Evolutionary conservation across 805 yeast species (phyloP), one percentile per base, ranked within the genome.

Genomic region (Wickerhamomyces hampshirensis): DNA sequence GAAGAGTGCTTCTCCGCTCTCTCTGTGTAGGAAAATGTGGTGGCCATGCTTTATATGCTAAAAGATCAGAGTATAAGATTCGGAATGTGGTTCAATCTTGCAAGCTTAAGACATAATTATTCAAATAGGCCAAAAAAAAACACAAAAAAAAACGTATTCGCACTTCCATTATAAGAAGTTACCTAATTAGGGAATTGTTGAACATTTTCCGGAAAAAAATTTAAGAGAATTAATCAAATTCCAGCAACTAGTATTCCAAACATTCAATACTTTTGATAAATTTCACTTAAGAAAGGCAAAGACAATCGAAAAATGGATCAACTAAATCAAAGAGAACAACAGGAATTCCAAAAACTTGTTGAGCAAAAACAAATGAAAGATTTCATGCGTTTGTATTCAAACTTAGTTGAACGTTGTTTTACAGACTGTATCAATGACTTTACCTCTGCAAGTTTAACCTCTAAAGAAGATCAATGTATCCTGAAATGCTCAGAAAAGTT

Each of bases 301-400:
- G 15, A 18, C 17, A 29, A 30, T 12, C 18, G 15, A 51, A 73
- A 51, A 36, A 91, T 91, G 98, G 98, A 91, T 59, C 94, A 86
- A 65, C 74, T 91, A 54, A 91, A 91, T 74, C 80, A 80, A 60
- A 84, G 86, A 62, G 98, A 91, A 69, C 98, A 93, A 68, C 96
- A 88, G 66, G 91, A 88, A 55, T 91, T 91, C 67, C 96, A 88
- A 67, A 89, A 82, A 63, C 69, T 91, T 47, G 95, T 91, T 47
- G 98, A 91, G 69, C 89, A 84, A 62, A 91, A 91, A 73, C 98
- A 91, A 68, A 89, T 93, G 96, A 85, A 84, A 66, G 98, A 91
- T 64, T 93, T 91, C 81, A 91, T 93, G 98, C 83, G 93, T 62
- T 71, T 84, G 40, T 93, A 93, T 76, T 88, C 98, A 47, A 83